Evolutionary conservation across 2,329 filamentous ascomycete species (phyloP).

Genomic region (Neofusicoccum cordaticola): DNA sequence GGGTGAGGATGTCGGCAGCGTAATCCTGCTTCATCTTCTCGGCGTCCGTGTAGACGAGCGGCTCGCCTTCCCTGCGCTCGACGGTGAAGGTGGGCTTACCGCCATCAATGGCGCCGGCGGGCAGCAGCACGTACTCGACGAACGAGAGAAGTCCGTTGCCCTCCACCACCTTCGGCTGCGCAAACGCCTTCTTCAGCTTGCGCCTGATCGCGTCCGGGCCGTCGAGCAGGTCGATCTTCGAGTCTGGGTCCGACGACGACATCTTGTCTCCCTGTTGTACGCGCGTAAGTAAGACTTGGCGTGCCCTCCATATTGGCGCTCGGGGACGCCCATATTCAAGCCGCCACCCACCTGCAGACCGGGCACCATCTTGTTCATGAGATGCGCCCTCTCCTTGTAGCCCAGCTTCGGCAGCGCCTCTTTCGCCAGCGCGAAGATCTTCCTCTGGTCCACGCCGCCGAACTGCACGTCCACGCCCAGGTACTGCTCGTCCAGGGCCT

Average conservation of each 20-base stretch:
- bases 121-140: conserved; percentile 82
- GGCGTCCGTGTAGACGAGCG: conserved; percentile 76
- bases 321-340: conserved; percentile 36
- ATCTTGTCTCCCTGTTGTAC: conserved; percentile 70
- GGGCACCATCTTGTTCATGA: conserved; percentile 87
- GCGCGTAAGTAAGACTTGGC: conserved; percentile 51
- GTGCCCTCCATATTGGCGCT: too few relatives aligned
- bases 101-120: conserved; percentile 63
- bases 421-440: conserved; percentile 81
- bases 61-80: conserved; percentile 65
- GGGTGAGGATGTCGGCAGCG: conserved; percentile 72
- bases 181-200: conserved; percentile 70
- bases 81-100: conserved; percentile 64
- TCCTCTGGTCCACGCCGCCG: conserved; percentile 74
- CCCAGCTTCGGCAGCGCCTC: conserved; percentile 83
- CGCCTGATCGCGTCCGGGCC: conserved; percentile 68
- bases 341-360: conserved; percentile 83
- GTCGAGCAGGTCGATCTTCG: conserved; percentile 93
- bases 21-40: conserved; percentile 78
- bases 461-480: conserved; percentile 86
- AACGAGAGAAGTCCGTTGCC: conserved; percentile 86
- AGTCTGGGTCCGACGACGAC: conserved; percentile 66
- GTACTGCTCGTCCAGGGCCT: conserved; percentile 82
- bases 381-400: conserved; percentile 69
- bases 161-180: conserved; percentile 71